Conservation (phyloP, 2,329 filamentous ascomycete genomes). For the Diaporthe australafricana region DNA sequence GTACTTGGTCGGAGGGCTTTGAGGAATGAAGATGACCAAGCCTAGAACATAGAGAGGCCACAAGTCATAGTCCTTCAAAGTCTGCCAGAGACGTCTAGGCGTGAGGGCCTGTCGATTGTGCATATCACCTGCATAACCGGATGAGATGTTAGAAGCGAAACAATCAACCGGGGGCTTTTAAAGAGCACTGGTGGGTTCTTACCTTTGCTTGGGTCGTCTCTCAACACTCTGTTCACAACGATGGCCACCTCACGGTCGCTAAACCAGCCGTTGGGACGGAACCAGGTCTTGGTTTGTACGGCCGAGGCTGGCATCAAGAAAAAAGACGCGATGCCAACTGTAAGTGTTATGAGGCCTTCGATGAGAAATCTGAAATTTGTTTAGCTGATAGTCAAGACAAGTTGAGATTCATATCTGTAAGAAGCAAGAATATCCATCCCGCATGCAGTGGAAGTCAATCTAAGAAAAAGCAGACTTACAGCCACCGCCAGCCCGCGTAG, state of each 20-base stretch:
- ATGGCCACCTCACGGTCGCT: conserved; percentile 67
- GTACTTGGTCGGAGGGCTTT: conserved; percentile 58
- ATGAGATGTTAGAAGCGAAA: background rate
- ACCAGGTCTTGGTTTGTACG: conserved; percentile 62
- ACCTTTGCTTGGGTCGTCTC: conserved; percentile 67
- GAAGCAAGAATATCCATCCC: too few species aligned
- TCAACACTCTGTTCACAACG: conserved; percentile 66
- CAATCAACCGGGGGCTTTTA: fast-evolving
- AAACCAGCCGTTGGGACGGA: conserved; percentile 66
- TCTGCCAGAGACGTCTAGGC: conserved; percentile 58
- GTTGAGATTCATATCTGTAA: too few species aligned
- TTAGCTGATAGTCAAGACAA: background rate
- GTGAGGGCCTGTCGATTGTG: conserved; percentile 66
- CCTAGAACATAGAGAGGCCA: conserved; percentile 67
- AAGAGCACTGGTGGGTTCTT: background rate
- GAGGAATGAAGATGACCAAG: conserved; percentile 60
- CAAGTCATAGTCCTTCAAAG: conserved; percentile 65
- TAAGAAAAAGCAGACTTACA: conserved; percentile 43
- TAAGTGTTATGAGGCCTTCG: conserved; percentile 65
- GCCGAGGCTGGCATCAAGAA: conserved; percentile 64
- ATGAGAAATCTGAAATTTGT: conserved; percentile 49
- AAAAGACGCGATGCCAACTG: conserved; percentile 61
- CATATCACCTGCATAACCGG: conserved; percentile 57
- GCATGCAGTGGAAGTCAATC: too few species aligned
- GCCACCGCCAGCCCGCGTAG: conserved; percentile 57